A percentile compares a stretch with the other conserved stretches of the same genome.
phyloP scores from a whole-genome alignment of 805 yeast genomes.

The Cyberlindnera maritima region DNA sequence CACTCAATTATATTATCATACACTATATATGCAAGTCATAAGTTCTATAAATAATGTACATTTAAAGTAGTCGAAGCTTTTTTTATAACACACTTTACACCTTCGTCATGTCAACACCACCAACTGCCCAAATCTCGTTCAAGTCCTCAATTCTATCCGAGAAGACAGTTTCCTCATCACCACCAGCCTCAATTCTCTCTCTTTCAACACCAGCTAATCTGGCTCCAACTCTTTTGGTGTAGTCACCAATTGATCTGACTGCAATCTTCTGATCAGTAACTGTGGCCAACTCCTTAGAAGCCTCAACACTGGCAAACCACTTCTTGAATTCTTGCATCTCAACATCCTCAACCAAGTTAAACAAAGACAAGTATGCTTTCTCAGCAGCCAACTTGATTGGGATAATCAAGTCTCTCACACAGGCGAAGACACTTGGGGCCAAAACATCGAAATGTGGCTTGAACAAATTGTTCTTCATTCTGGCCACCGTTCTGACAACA shows the following conservation, averaged over 20 bases:
- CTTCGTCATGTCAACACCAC: conserved; percentile 53
- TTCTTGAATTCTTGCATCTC: conserved; percentile 47
- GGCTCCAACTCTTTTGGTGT: conserved; percentile 84
- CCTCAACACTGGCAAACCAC: conserved; percentile 55
- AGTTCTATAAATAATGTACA: not conserved
- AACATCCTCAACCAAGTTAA: conserved; percentile 68
- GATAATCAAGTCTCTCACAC: conserved; percentile 83
- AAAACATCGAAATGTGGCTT: conserved; percentile 52
- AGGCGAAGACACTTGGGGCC: conserved; percentile 72
- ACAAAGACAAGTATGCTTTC: conserved; percentile 74
- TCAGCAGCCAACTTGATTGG: conserved; percentile 95
- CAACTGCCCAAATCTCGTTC: conserved; percentile 84
- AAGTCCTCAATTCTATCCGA: conserved; percentile 87
- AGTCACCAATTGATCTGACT: conserved; percentile 79
- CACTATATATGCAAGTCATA: not conserved
- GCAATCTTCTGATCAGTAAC: conserved; percentile 50
- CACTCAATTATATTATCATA: too few species aligned
- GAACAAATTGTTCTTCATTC: conserved; percentile 54
- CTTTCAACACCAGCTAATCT: conserved; percentile 85
- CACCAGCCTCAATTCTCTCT: conserved; percentile 86
- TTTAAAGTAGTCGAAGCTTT: too few species aligned
- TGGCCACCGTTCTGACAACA: conserved; percentile 69
- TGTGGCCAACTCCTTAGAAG: conserved; percentile 33
- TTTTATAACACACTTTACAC: conserved; percentile 10
- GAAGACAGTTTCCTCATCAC: conserved; percentile 81